Evolutionary conservation across 129 eudicot genomes (phyloP), one percentile per base, ranked within the genome.

Genomic region (Deinandra increscens): DNA sequence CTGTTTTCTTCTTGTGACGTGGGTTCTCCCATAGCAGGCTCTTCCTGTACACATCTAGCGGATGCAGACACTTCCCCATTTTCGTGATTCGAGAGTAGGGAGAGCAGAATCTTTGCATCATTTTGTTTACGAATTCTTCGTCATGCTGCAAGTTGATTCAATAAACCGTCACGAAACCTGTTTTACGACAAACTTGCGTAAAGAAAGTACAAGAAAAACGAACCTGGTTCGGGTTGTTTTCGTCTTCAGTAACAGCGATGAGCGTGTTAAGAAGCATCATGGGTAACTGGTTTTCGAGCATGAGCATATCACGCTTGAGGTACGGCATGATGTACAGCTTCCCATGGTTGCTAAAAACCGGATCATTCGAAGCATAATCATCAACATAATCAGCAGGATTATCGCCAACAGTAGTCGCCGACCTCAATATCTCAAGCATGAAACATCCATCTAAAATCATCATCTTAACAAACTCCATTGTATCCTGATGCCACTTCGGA

Each of bases 211-310:
- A 26, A 26, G 31, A 26, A 26, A 26, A 26, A 26, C 1, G 3
- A 26, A 75, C 70, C 72, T 56, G 81, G 38, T 53, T 51, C 1
- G 78, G 71, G 38, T 58, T 41, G 7, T 2, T 45, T 34, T 45
- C 69, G 9, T 60, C 75, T n/a, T 80, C 74, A 4, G 83, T 71
- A 70, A 55, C 79, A 26, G 77, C 76, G 17, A 78, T 74, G 0
- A 88, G 80, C 29, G 68, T 83, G 15, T 68, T 53, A 22, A 88
- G 85, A 56, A 88, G 81, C 65, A 70, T n/a, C 80, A 88, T 64
- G 3, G 91, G 91, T 5, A 88, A 45, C 58, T 88, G 96, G 76
- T 88, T 88, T 64, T 85, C 91, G 3, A 88, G 86, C 87, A 85
- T 78, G 60, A 83, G 82, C 96, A 88, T 85, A 20, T 88, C 96